Evolutionary conservation across 176 grass and related monocot genomes (phyloP), one percentile per base, ranked within the genome.

Genomic region (Carex parvula): DNA sequence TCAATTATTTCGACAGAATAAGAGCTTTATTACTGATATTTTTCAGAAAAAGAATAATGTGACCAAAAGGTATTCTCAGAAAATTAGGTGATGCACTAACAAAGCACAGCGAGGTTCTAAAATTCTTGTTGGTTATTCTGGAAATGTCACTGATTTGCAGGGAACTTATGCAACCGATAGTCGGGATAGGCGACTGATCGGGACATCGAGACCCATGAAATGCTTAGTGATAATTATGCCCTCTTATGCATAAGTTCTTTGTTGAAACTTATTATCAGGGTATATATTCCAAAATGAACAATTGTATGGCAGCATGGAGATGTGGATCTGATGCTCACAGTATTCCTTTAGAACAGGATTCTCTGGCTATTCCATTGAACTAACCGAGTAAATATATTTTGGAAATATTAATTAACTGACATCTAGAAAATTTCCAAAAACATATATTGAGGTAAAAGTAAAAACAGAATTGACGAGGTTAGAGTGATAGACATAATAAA

Each of bases 91-190:
- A 48, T 64, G 79, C 59, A 66, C 59, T 9, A 82, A 82, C 18
- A 82, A 82, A 82, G 80, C 59, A 77, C 10, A 17, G 53, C 53
- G 15, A 39, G 29, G 20, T 85, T 59, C 64, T 32, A 11, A 76
- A 61, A 65, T 85, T 54, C 69, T 62, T 60, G 83, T 29, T 35
- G 54, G 30, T 60, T 77, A 65, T 86, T 60, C 60, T 86, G 18
- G 0, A 53, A 79, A 30, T 46, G 11, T 65, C 61, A 71, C 10
- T 24, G 30, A 68, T 82, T 78, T 87, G 86, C 12, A 57, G 54
- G 80, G 86, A 83, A 87, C 84, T 77, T 83, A 33, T 83, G 58
- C 80, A 67, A 76, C 86, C 86, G 16, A 50, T 72, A 44, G 53
- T 64, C 63, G 37, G 55, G 0, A 44, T 53, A 84, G 72, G 53